These are phyloP conservation scores for Botrytis elliptica DNA, from an alignment of 2,329 filamentous ascomycete species.

Conservation along the genomic window DNA sequence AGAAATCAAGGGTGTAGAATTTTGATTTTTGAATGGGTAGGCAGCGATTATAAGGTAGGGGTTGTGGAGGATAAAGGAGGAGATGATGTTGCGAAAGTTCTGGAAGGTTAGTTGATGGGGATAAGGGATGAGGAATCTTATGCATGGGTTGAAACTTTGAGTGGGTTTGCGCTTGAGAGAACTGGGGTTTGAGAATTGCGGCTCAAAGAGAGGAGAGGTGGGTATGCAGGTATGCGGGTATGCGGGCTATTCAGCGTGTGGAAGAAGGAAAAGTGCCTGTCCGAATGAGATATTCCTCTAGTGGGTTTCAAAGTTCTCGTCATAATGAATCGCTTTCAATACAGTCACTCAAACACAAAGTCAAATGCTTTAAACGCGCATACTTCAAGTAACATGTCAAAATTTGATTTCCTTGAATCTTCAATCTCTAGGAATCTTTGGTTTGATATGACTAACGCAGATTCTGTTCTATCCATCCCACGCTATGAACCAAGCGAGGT, in stretches of 20 bases:
- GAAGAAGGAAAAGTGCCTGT: background rate
- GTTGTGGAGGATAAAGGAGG: background rate
- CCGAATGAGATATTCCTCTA: background rate
- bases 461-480: background rate
- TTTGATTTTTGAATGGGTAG: background rate
- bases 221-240: background rate
- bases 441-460: background rate
- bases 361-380: too few relatives aligned
- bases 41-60: background rate
- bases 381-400: background rate
- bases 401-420: background rate
- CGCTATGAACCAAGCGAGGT: background rate
- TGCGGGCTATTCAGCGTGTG: background rate
- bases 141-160: too few relatives aligned
- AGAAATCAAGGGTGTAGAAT: too few relatives aligned
- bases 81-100: background rate
- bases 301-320: too few relatives aligned
- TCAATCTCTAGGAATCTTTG: background rate
- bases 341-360: background rate
- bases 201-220: background rate
- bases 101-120: background rate
- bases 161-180: background rate
- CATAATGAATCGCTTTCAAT: background rate
- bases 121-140: background rate
- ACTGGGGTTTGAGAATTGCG: accelerated